Conservation (phyloP, 2,329 filamentous ascomycete genomes). For the Ophiosphaerella narmari region DNA sequence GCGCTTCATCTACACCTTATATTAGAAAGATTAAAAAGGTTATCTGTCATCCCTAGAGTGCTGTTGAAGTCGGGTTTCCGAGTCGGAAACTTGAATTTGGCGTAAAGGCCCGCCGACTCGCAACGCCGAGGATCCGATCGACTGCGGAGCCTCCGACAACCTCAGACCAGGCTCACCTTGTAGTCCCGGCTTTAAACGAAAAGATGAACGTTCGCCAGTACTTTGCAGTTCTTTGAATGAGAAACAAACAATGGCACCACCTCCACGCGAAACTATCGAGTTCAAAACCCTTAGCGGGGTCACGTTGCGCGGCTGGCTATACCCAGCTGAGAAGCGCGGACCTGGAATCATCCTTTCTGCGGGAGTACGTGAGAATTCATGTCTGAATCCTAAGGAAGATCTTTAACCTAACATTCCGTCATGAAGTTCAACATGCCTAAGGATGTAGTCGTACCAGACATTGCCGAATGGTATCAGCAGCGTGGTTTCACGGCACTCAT, state of each 20-base stretch:
- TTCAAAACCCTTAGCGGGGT: conserved; percentile 32
- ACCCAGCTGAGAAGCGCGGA: conserved; percentile 12
- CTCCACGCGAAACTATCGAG: conserved; percentile 10
- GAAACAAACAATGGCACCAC: background rate
- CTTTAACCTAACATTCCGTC: background rate
- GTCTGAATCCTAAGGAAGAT: background rate
- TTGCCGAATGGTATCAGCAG: conserved; percentile 8
- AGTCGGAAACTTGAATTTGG: background rate
- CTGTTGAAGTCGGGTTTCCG: background rate
- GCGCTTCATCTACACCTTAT: background rate
- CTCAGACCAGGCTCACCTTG: background rate
- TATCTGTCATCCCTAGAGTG: background rate
- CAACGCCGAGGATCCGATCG: background rate
- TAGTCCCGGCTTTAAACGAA: background rate
- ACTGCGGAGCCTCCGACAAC: conserved; percentile 1
- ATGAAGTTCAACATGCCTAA: conserved; percentile 17
- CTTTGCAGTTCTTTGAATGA: background rate
- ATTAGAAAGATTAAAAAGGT: background rate
- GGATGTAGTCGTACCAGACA: conserved; percentile 4
- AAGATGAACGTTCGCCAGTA: background rate
- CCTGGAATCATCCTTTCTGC: conserved; percentile 10
- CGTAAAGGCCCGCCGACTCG: background rate
- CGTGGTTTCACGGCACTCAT: conserved; percentile 9
- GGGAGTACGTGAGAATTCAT: conserved; percentile 7
- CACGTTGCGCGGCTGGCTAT: conserved; percentile 39